These are phyloP conservation scores for Passiflora organensis DNA, from an alignment of 345 rosid species.

Conservation along the genomic window DNA sequence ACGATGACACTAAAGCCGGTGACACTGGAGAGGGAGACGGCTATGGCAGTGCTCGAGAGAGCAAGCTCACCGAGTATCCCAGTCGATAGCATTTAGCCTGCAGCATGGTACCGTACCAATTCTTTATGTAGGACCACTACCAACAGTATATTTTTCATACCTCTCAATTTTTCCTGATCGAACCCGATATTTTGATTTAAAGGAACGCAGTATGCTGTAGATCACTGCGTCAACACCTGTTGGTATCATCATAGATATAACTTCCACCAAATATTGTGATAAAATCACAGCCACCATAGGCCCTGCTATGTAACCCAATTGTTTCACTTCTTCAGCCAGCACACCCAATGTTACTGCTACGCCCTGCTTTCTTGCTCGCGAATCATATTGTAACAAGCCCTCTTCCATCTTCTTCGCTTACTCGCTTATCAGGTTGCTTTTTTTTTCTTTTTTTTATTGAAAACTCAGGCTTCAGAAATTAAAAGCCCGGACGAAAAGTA, in stretches of 20 bases:
- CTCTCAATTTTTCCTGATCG: too few species aligned
- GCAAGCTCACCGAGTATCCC: conserved; percentile 65
- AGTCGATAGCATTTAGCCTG: too few species aligned
- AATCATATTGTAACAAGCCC: neutral
- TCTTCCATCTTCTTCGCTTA: conserved; percentile 1
- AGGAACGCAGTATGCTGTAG: too few species aligned
- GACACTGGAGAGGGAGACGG: conserved; percentile 59
- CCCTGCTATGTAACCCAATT: conserved; percentile 44
- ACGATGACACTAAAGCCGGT: conserved; percentile 76
- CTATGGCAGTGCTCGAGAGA: conserved; percentile 76
- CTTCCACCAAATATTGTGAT: conserved; percentile 49
- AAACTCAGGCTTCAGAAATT: too few species aligned
- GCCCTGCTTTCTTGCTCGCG: too few species aligned
- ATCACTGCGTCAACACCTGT: too few species aligned
- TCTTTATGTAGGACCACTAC: too few species aligned
- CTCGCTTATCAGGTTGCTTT: neutral
- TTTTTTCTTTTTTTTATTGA: too few species aligned
- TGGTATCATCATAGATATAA: conserved; percentile 65
- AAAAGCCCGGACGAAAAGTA: too few species aligned
- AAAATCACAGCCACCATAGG: conserved; percentile 66
- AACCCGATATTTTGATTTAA: too few species aligned
- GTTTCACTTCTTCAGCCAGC: conserved; percentile 40
- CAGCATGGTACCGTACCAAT: too few species aligned
- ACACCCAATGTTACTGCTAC: conserved; percentile 1
- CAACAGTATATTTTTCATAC: too few species aligned